Conservation (phyloP, 2,329 filamentous ascomycete genomes). For the Monosporascus ibericus region DNA sequence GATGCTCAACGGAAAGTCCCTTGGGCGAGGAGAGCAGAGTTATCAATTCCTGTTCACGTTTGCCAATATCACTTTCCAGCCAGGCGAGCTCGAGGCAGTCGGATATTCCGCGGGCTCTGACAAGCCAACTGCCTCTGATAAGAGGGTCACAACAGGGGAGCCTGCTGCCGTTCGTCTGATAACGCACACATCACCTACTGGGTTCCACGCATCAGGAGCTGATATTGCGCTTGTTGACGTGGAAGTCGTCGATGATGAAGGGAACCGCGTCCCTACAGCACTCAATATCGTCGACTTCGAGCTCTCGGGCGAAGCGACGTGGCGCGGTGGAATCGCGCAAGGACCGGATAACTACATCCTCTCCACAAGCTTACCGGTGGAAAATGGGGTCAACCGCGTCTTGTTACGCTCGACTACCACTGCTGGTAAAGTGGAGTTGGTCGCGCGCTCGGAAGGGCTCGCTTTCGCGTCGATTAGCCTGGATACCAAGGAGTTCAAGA, state of each 20-base stretch:
- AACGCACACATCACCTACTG: neutral
- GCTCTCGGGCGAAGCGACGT: neutral
- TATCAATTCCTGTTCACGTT: neutral
- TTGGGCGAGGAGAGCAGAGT: neutral
- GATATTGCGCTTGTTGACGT: neutral
- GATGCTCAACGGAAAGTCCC: neutral
- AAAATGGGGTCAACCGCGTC: neutral
- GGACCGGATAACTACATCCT: neutral
- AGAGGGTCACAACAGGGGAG: neutral
- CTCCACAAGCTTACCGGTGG: neutral
- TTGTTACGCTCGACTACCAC: too few relatives aligned
- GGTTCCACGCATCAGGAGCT: neutral
- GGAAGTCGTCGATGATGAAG: neutral
- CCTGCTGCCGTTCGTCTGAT: constrained; percentile 1
- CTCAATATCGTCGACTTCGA: neutral
- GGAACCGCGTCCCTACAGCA: neutral
- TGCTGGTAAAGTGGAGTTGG: too few relatives aligned
- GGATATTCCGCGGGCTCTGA: neutral
- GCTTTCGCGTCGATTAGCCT: too few relatives aligned
- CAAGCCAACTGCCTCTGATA: neutral
- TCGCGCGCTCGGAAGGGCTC: too few relatives aligned
- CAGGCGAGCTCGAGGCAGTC: neutral
- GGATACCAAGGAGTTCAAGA: too few relatives aligned
- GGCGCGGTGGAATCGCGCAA: neutral
- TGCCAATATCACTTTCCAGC: too few relatives aligned